Percentiles rank a stretch among this genome's conserved stretches.
These are phyloP conservation scores for Colletotrichum sp. DNA, from an alignment of 2,329 filamentous ascomycete species.

Conservation along the genomic window DNA sequence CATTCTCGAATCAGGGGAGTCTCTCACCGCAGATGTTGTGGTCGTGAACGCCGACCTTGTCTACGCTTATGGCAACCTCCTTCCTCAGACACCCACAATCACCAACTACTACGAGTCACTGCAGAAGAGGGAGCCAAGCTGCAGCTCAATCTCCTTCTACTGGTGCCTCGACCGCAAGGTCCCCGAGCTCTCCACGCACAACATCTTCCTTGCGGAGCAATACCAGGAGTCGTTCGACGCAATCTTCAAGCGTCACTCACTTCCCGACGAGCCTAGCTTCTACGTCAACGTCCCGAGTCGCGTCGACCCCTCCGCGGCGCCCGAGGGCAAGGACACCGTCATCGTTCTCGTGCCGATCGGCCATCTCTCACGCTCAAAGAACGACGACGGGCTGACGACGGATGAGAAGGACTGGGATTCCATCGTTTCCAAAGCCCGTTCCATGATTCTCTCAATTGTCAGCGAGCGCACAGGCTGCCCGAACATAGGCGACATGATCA, in stretches of 20 bases:
- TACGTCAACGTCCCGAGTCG: constrained; percentile 79
- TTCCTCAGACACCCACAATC: constrained; percentile 49
- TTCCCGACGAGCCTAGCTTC: constrained; percentile 74
- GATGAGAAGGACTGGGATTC: constrained; percentile 63
- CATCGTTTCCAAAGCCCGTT: constrained; percentile 64
- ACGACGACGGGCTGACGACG: constrained; percentile 32
- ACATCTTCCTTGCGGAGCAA: constrained; percentile 78
- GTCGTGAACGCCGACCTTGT: constrained; percentile 77
- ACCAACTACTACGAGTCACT: constrained; percentile 41
- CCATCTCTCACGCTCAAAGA: constrained; percentile 61
- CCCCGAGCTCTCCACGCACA: constrained; percentile 71
- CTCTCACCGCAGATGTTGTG: constrained; percentile 68
- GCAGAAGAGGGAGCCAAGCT: constrained; percentile 61
- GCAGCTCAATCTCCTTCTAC: constrained; percentile 79
- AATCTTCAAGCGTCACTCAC: constrained; percentile 73
- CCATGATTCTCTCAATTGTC: constrained; percentile 66
- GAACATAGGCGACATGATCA: constrained; percentile 51
- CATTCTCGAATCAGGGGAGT: constrained; percentile 60
- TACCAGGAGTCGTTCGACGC: constrained; percentile 77
- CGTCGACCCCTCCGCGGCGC: constrained; percentile 71
- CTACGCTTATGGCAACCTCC: constrained; percentile 75
- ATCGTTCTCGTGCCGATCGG: constrained; percentile 77
- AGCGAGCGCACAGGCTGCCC: constrained; percentile 62
- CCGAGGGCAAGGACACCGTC: constrained; percentile 66
- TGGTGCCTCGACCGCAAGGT: constrained; percentile 69